Base-by-base conservation (phyloP, 2,329 filamentous ascomycete species). In the Pseudofabraea citricarpa region DNA sequence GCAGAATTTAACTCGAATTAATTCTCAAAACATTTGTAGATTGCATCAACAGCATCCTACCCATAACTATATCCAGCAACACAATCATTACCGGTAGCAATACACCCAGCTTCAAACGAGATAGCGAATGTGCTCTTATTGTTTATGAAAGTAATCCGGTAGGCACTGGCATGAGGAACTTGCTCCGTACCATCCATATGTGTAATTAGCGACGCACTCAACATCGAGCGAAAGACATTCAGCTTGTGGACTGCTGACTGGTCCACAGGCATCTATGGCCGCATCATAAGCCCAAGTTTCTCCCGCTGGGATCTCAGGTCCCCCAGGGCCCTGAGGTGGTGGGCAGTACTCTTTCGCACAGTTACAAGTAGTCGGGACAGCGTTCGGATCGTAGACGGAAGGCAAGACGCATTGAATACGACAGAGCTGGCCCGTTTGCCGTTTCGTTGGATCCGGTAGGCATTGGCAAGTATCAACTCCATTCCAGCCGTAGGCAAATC, bases 251-350 rank as follows among this genome's bases (percentile, higher is more conserved):
- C 15, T 9, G 15, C 21, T 5, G 13, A 37, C 35, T 9, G 35
- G 35, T 18, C 35, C 35, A 22, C 35, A 37, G 3, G 18, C 19
- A 21, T 24, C 3, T 3, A 21, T 12, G 3, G 35, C 15, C 19
- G 35, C 35, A 37, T 37, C 16, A 15, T 22, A 37, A 23, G 35
- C 35, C 35, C 35, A 37, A 22, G 35, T 37, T 24, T 37, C 35
- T 15, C 35, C 35, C 3, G 18, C 2, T n/a, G 35, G 35, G 19
- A 37, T 23, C 5, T 37, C 10, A 6, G 35, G 35, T 22, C 35
- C 35, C n/a, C 35, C 35, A 6, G 35, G 35, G 10, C 35, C 35
- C 9, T 24, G 12, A 7, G 18, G 35, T 2, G 19, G 2, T 10
- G 35, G 35, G 35, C 35, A 37, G 35, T 37, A 22, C 23, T 37